These are phyloP conservation scores for Neurospora sp. DNA, from an alignment of 495 filamentous ascomycete species.

Conservation along the genomic window DNA sequence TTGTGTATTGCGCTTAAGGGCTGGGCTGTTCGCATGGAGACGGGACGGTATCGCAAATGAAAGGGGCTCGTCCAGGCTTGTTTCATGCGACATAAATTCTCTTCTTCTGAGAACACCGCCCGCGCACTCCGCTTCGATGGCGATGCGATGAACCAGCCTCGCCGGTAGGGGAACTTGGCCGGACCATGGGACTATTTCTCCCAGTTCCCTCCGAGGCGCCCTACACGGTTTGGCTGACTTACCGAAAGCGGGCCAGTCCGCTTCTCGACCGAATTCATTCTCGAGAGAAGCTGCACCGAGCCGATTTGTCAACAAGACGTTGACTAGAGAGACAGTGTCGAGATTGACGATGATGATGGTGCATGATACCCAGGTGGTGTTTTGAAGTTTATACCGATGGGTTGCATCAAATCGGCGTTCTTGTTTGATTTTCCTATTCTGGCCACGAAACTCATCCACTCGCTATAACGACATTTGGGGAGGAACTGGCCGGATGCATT, in stretches of 20 bases:
- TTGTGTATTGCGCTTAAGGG: slow-evolving; percentile 78
- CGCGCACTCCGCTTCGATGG: not conserved
- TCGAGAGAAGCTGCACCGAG: not conserved
- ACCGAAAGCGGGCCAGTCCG: not conserved
- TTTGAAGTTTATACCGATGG: not conserved
- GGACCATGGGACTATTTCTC: not conserved
- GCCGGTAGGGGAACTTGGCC: not conserved
- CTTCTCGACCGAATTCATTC: not conserved
- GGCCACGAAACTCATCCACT: no score
- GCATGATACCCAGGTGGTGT: not conserved
- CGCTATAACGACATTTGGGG: no score
- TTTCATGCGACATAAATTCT: not conserved
- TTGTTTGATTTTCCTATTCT: not conserved
- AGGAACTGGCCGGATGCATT: no score
- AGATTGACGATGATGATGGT: not conserved
- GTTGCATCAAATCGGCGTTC: not conserved
- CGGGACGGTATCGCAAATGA: slow-evolving; percentile 1
- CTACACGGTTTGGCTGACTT: not conserved
- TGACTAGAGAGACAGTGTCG: not conserved
- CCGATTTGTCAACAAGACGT: not conserved
- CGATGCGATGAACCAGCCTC: not conserved
- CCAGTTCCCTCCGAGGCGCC: not conserved
- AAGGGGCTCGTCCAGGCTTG: not conserved
- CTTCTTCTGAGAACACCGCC: not conserved
- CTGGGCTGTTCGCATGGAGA: slow-evolving; percentile 65